phyloP scores from a whole-genome alignment of 2,329 filamentous ascomycete genomes.

The Aspergillus melleus region DNA sequence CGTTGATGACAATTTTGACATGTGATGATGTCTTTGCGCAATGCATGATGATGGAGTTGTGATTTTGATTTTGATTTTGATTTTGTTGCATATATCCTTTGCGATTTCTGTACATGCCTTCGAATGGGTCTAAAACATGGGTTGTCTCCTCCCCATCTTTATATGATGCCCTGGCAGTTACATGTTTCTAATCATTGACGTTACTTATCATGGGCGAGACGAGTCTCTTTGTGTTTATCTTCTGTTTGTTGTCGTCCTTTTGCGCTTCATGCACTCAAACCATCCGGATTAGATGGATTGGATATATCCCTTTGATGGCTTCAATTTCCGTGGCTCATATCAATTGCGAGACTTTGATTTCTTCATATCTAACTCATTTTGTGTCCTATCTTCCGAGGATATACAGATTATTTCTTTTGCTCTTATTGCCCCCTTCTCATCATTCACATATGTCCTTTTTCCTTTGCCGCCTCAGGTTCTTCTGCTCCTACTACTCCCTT shows the following conservation, averaged over 20 bases:
- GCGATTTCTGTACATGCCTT: constrained; percentile 31
- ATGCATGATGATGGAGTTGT: constrained; percentile 42
- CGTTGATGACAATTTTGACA: constrained; percentile 47
- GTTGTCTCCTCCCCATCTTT: constrained; percentile 4
- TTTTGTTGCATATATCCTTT: neutral
- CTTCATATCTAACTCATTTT: neutral
- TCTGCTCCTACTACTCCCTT: neutral
- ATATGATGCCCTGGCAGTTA: constrained; percentile 5
- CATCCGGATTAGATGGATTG: constrained; percentile 4
- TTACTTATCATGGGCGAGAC: constrained; percentile 2
- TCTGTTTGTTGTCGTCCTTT: neutral
- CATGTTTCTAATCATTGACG: constrained; percentile 2
- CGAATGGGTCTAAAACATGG: constrained; percentile 22
- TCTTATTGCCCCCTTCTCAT: neutral
- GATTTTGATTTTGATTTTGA: constrained; percentile 22
- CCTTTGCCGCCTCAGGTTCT: neutral
- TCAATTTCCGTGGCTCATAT: neutral
- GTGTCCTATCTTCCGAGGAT: neutral
- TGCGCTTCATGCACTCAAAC: neutral
- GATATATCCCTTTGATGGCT: constrained; percentile 1
- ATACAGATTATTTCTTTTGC: neutral
- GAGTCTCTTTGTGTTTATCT: constrained; percentile 1
- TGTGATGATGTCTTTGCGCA: constrained; percentile 38
- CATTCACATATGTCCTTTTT: neutral
- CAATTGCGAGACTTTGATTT: neutral